phyloP scores from a whole-genome alignment of 352 stramenopile species.

The Pythium periplocum region DNA sequence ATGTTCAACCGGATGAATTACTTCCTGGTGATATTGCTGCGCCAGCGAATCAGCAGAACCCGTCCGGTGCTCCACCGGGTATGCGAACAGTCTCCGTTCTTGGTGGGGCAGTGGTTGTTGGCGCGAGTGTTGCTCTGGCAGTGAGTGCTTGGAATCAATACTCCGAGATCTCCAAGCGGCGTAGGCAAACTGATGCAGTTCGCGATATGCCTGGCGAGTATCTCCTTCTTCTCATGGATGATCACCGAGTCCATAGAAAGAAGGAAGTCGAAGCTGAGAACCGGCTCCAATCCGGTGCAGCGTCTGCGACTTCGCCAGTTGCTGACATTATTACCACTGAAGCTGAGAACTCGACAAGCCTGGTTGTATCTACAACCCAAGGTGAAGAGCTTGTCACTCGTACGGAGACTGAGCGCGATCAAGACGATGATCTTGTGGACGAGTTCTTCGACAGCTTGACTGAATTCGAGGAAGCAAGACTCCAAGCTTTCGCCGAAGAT shows the following conservation, averaged over 20 bases:
- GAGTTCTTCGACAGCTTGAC: constrained; percentile 80
- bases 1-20: constrained; percentile 75
- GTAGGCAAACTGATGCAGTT: constrained; percentile 65
- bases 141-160: constrained; percentile 82
- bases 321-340: not conserved
- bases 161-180: constrained; percentile 53
- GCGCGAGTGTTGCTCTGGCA: constrained; percentile 69
- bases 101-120: constrained; percentile 71
- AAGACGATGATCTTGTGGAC: constrained; percentile 62
- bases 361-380: constrained; percentile 1
- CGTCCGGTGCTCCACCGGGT: constrained; percentile 6
- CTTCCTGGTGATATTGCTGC: constrained; percentile 35
- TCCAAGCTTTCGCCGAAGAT: constrained; percentile 73
- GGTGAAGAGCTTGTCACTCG: no score
- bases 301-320: no score
- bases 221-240: constrained; percentile 66
- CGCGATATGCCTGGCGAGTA: constrained; percentile 70
- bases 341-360: not conserved
- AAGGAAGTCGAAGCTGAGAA: not conserved
- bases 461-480: constrained; percentile 42
- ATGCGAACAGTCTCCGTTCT: constrained; percentile 60
- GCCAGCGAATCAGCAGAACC: constrained; percentile 11
- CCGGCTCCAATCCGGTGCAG: constrained; percentile 2
- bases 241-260: constrained; percentile 24
- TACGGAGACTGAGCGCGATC: not conserved